Conservation (phyloP, 192 early-diverging fungal species). For the Jimgerdemannia flammicorona region DNA sequence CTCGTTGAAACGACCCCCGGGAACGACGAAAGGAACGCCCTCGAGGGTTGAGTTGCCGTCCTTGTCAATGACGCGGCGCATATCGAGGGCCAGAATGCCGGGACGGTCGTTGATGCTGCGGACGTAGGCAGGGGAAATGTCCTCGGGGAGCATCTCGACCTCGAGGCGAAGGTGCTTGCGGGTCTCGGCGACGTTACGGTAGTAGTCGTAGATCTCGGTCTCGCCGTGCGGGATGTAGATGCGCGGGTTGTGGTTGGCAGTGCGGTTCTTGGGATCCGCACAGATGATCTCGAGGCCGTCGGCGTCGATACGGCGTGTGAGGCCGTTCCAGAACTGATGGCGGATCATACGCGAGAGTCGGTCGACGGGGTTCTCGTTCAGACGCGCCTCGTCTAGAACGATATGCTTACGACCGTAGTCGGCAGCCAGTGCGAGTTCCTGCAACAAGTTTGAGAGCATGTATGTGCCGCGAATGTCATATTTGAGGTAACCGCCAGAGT, state of each 20-base stretch:
- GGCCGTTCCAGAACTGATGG: constrained; percentile 93
- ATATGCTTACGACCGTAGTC: constrained; percentile 86
- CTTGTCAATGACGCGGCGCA: constrained; percentile 39
- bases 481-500: constrained; percentile 82
- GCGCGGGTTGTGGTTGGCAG: constrained; percentile 69
- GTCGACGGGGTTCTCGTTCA: constrained; percentile 94
- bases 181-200: constrained; percentile 58
- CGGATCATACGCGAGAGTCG: constrained; percentile 87
- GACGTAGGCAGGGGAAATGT: constrained; percentile 88
- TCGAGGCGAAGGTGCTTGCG: constrained; percentile 70
- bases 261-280: constrained; percentile 87
- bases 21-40: constrained; percentile 95
- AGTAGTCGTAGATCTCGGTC: constrained; percentile 73
- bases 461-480: constrained; percentile 93
- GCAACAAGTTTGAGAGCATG: constrained; percentile 90
- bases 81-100: constrained; percentile 85
- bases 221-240: constrained; percentile 93
- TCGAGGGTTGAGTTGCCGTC: constrained; percentile 43
- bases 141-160: constrained; percentile 77
- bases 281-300: constrained; percentile 87
- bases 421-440: constrained; percentile 89
- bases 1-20: constrained; percentile 98
- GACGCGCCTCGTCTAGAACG: constrained; percentile 81
- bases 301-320: constrained; percentile 85
- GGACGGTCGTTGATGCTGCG: constrained; percentile 85